Evolutionary conservation across 352 stramenopile genomes (phyloP).

Genomic region (Phytophthora syringae): DNA sequence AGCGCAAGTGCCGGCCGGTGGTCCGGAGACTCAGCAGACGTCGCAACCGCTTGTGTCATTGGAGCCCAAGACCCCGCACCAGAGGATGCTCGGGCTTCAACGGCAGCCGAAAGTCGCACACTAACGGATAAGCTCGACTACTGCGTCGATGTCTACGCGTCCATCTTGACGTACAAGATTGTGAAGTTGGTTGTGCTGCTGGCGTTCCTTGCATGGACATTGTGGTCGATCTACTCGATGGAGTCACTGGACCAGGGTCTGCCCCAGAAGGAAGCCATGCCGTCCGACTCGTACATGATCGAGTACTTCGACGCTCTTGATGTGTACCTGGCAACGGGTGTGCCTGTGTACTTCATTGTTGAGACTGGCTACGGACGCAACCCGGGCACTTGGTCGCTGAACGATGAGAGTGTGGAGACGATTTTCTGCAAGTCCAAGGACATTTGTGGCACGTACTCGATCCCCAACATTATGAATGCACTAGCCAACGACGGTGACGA

Average conservation of each 20-base stretch:
- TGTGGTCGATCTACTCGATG: conserved; percentile 63
- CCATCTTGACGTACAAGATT: conserved; percentile 48
- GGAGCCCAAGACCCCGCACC: conserved; percentile 40
- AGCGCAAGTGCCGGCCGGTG: conserved; percentile 12
- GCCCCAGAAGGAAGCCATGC: conserved; percentile 67
- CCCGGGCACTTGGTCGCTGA: conserved; percentile 50
- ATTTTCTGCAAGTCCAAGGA: conserved; percentile 71
- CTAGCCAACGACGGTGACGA: conserved; percentile 56
- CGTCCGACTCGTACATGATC: conserved; percentile 72
- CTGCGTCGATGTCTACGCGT: conserved; percentile 55
- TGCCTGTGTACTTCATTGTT: conserved; percentile 72
- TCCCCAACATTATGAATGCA: conserved; percentile 65
- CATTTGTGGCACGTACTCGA: conserved; percentile 59
- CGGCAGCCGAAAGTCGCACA: conserved; percentile 20
- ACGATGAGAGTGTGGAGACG: conserved; percentile 46
- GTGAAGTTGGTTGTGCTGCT: conserved; percentile 63
- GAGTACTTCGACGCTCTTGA: conserved; percentile 70
- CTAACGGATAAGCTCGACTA: conserved; percentile 43
- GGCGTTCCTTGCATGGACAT: conserved; percentile 49
- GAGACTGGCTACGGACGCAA: conserved; percentile 61
- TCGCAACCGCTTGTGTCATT: conserved; percentile 31
- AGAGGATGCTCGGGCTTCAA: conserved; percentile 18
- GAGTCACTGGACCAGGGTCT: conserved; percentile 62
- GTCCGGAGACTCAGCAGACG: conserved; percentile 26
- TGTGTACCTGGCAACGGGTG: conserved; percentile 57